These are phyloP conservation scores for Volvox carteri DNA, from an alignment of 163 green algal genomes.

Conservation along the genomic window DNA sequence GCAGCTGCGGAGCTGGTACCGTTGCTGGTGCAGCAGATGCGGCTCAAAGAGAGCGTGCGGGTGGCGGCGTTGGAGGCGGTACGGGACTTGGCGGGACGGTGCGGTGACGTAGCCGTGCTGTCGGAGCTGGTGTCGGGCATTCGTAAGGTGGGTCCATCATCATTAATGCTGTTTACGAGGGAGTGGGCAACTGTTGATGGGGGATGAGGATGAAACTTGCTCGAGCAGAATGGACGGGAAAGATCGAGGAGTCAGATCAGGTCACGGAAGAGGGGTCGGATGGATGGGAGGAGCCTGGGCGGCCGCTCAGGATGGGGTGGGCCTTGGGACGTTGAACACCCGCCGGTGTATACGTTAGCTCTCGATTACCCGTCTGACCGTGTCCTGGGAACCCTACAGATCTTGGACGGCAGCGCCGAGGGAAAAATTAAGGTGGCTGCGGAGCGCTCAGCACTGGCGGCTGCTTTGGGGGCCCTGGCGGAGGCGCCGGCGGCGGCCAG, in stretches of 20 bases:
- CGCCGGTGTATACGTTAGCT: too few species aligned
- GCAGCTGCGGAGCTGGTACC: constrained; percentile 65
- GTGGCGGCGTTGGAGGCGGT: constrained; percentile 64
- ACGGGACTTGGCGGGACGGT: constrained; percentile 59
- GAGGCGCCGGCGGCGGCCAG: not conserved
- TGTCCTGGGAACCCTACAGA: not conserved
- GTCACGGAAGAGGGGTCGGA: not conserved
- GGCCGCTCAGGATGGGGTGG: not conserved
- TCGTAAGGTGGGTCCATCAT: constrained; percentile 9
- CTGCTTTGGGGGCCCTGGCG: constrained; percentile 61
- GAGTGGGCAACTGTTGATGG: too few species aligned
- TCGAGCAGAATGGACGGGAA: too few species aligned
- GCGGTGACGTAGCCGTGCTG: constrained; percentile 59
- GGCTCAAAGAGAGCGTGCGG: constrained; percentile 78
- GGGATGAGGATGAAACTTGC: too few species aligned
- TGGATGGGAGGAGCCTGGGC: not conserved
- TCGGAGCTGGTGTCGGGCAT: constrained; percentile 58
- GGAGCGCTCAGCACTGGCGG: constrained; percentile 75
- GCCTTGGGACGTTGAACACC: too few species aligned
- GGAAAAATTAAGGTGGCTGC: constrained; percentile 81
- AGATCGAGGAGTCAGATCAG: not conserved
- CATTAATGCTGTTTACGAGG: too few species aligned
- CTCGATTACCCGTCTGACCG: not conserved
- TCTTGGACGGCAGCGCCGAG: constrained; percentile 79
- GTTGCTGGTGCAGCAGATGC: constrained; percentile 77